Evolutionary conservation across 2,329 filamentous ascomycete genomes (phyloP).

Genomic region (Aspergillus caelatus): DNA sequence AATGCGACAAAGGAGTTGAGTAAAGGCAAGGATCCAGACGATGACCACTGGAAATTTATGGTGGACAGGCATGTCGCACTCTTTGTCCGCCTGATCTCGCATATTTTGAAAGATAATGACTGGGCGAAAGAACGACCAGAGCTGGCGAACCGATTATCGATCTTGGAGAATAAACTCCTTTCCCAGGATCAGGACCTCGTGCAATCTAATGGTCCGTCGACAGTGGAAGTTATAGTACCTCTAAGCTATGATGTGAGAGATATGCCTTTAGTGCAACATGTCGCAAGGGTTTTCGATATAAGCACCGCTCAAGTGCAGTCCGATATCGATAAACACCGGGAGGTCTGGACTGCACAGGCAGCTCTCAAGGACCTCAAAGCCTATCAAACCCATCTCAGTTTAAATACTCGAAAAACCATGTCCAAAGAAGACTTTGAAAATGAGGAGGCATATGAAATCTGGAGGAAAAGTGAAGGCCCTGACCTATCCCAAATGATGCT

Average conservation of each 20-base stretch:
- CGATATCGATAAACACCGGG: slow-evolving; percentile 81
- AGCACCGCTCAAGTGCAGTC: slow-evolving; percentile 78
- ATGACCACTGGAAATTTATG: slow-evolving; percentile 87
- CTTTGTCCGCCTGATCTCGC: slow-evolving; percentile 83
- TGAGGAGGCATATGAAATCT: slow-evolving; percentile 83
- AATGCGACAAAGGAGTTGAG: slow-evolving; percentile 88
- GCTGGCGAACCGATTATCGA: slow-evolving; percentile 74
- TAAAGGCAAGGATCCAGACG: slow-evolving; percentile 73
- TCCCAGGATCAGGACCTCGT: slow-evolving; percentile 90
- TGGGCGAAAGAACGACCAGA: slow-evolving; percentile 85
- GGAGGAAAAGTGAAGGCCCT: slow-evolving; percentile 86
- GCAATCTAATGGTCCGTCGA: slow-evolving; percentile 62
- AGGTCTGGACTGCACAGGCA: slow-evolving; percentile 86
- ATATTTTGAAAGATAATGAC: slow-evolving; percentile 79
- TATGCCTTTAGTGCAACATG: slow-evolving; percentile 89
- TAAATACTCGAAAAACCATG: slow-evolving; percentile 75
- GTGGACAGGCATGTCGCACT: slow-evolving; percentile 93
- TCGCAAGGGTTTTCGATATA: slow-evolving; percentile 83
- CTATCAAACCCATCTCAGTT: slow-evolving; percentile 85
- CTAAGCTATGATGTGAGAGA: slow-evolving; percentile 93
- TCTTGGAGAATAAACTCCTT: slow-evolving; percentile 89
- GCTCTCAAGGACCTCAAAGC: slow-evolving; percentile 89
- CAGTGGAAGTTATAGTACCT: slow-evolving; percentile 79
- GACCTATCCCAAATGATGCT: slow-evolving; percentile 93
- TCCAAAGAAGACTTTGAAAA: slow-evolving; percentile 85